A percentile compares a stretch with the other conserved stretches of the same genome.
phyloP scores from a whole-genome alignment of 805 yeast genomes.

The Wickerhamomyces xylosicus region DNA sequence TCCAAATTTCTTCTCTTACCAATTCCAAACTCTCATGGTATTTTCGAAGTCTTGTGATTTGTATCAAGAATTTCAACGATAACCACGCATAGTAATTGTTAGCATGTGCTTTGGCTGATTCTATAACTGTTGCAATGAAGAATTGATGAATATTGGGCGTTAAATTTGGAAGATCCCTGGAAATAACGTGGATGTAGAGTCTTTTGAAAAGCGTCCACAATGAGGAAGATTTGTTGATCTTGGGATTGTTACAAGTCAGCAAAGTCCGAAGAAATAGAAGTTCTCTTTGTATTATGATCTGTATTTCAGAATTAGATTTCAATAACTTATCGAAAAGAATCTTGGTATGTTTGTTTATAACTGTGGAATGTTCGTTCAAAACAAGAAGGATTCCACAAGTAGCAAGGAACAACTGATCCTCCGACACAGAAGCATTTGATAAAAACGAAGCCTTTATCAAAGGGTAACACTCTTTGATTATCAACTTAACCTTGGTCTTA shows the following conservation, averaged over 20 bases:
- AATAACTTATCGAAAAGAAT: background rate
- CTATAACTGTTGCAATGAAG: background rate
- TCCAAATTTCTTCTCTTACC: background rate
- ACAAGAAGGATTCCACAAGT: background rate
- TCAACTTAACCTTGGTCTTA: background rate
- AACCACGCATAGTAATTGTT: background rate
- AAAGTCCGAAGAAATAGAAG: background rate
- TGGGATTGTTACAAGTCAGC: constrained; percentile 1
- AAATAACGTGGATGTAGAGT: background rate
- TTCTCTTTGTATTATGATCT: background rate
- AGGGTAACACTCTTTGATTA: background rate
- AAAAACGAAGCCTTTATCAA: too few relatives aligned
- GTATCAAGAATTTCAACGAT: background rate
- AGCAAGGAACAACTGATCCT: background rate
- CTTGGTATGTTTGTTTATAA: background rate
- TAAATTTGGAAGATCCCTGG: too few relatives aligned
- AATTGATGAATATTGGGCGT: too few relatives aligned
- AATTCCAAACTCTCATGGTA: too few relatives aligned
- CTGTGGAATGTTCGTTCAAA: constrained; percentile 1
- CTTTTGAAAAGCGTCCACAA: background rate
- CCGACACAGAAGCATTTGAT: too few relatives aligned
- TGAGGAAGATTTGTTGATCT: constrained; percentile 1
- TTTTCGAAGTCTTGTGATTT: too few relatives aligned
- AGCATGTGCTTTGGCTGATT: background rate
- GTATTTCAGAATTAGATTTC: background rate